Percentiles rank a stretch among this genome's conserved stretches.
phyloP scores from a whole-genome alignment of 192 early-diverging fungal species.

The Backusella liffmaniae region DNA sequence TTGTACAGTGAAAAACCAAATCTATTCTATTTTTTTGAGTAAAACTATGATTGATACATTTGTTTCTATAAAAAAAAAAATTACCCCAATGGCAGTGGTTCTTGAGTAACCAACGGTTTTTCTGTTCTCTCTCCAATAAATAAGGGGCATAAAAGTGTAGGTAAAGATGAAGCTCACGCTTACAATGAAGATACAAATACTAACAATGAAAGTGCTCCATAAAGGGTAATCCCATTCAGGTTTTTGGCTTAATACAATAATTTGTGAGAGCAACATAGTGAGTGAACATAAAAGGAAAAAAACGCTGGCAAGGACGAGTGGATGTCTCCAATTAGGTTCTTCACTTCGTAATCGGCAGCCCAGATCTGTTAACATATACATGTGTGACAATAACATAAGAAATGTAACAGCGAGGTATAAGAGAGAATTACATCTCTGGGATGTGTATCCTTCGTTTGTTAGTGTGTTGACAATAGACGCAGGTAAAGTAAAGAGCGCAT shows the following conservation, averaged over 20 bases:
- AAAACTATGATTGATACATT: neutral
- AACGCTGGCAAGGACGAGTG: neutral
- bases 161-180: conserved; percentile 1
- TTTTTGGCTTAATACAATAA: neutral
- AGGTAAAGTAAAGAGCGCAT: conserved; percentile 1
- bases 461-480: conserved; percentile 8
- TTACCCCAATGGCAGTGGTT: conserved; percentile 17
- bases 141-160: conserved; percentile 13
- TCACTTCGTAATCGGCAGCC: neutral
- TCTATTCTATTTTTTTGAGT: neutral
- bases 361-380: conserved; percentile 11
- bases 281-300: neutral
- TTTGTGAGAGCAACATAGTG: neutral
- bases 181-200: neutral
- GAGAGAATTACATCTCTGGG: neutral
- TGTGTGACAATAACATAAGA: conserved; percentile 1
- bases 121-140: conserved; percentile 11
- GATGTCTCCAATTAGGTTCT: neutral
- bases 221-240: neutral
- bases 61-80: neutral
- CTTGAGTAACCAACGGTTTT: neutral
- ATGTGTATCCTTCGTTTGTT: neutral
- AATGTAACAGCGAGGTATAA: conserved; percentile 2
- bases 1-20: conserved; percentile 12
- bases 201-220: neutral